These are phyloP conservation scores for Candida vartiovaarae DNA, from an alignment of 805 yeast species.

Conservation along the genomic window DNA sequence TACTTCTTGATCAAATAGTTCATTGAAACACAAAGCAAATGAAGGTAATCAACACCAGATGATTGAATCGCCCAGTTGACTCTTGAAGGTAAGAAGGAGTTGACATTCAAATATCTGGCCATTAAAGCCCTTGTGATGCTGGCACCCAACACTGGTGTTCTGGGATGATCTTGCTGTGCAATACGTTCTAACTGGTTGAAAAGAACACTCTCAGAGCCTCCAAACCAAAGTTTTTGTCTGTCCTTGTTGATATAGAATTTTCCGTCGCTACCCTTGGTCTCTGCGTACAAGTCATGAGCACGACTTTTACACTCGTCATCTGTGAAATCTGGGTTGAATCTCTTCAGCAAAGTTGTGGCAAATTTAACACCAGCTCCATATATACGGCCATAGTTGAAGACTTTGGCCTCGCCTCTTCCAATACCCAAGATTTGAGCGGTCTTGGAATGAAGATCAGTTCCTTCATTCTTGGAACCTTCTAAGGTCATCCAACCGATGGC, in stretches of 20 bases:
- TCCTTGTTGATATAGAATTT: conserved; percentile 19
- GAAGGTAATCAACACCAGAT: conserved; percentile 95
- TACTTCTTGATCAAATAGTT: conserved; percentile 65
- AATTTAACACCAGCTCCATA: conserved; percentile 96
- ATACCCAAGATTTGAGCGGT: conserved; percentile 89
- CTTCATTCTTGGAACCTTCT: conserved; percentile 87
- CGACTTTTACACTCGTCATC: conserved; percentile 59
- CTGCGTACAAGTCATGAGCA: conserved; percentile 63
- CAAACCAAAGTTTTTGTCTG: conserved; percentile 51
- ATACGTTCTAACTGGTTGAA: conserved; percentile 84
- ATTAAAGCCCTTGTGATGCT: conserved; percentile 83
- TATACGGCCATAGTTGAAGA: conserved; percentile 93
- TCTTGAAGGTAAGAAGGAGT: conserved; percentile 76
- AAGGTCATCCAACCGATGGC: conserved; percentile 99
- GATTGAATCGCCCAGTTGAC: conserved; percentile 98
- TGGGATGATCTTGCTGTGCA: conserved; percentile 74
- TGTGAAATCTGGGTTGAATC: conserved; percentile 65
- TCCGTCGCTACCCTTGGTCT: conserved; percentile 69
- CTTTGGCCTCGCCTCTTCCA: conserved; percentile 84
- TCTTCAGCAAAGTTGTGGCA: conserved; percentile 77
- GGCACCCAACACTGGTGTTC: conserved; percentile 90
- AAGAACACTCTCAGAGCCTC: conserved; percentile 90
- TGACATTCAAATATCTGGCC: conserved; percentile 54
- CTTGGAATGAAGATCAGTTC: conserved; percentile 92
- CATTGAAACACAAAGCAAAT: conserved; percentile 79